Base-by-base conservation (phyloP, 331 rosid species). In the Saraca asoca region DNA sequence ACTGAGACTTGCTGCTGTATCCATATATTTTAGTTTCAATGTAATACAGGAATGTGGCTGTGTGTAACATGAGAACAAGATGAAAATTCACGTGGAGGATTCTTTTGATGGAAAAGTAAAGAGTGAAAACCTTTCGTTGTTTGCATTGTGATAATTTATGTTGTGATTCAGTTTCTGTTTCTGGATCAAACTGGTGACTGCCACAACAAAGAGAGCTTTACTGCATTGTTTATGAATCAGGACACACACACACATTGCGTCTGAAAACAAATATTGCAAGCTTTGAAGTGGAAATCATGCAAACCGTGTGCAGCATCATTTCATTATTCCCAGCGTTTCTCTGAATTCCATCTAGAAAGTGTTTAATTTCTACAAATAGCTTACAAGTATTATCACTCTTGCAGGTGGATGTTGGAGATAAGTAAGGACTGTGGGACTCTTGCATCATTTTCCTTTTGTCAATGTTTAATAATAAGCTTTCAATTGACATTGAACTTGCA, bases 371-470 rank as follows among this genome's bases (percentile, higher is more conserved):
- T 34, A 46, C 46, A 38, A 58, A 58, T 58, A 35, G 34, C 16
- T 58, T 16, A 72, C 52, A 9, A 12, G 45, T 39, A 42, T 24
- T 24, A 58, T 31, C 73, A 31, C 44, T 70, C 55, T 70, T 79
- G 80, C 80, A 79, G 84, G 60, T 46, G 59, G 69, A 31, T 17
- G 15, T 51, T 53, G 41, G 61, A 70, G 20, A 58, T 16, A 60
- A 53, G 78, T 71, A 53, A 63, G 29, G 6, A n/a, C 46, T 70
- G 44, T 12, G 5, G 68, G 67, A n/a, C 73, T 60, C 57, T 54
- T 33, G 42, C 69, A 9, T 19, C 34, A 29, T 37, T 3, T 57
- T 24, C 39, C 48, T 18, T 35, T 20, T 55, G 31, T 73, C 58
- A 43, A 16, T 48, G 41, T 65, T 48, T 31, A 73, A 65, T 73